phyloP scores from a whole-genome alignment of 78 protist genomes.

The Dictyostelium capitatum region DNA sequence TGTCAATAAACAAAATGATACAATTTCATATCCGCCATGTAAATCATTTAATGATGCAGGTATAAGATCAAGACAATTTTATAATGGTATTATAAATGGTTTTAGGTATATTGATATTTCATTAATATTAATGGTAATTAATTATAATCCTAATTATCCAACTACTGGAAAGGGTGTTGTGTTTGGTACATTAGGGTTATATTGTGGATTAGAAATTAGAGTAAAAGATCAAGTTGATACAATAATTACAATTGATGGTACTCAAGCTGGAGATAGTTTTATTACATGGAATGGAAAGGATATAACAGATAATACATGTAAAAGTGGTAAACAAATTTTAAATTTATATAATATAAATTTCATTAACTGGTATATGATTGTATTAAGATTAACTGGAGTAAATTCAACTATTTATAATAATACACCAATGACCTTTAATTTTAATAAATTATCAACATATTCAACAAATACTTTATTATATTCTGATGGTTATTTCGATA shows the following conservation, averaged over 20 bases:
- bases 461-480: too few relatives aligned
- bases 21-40: background rate
- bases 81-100: background rate
- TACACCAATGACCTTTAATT: too few relatives aligned
- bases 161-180: too few relatives aligned
- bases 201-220: background rate
- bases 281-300: background rate
- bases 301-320: background rate
- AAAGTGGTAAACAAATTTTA: background rate
- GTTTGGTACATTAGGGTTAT: background rate
- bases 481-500: too few relatives aligned
- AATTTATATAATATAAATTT: background rate
- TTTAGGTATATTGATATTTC: too few relatives aligned
- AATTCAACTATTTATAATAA: too few relatives aligned
- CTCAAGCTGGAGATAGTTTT: background rate
- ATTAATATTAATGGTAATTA: too few relatives aligned
- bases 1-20: background rate
- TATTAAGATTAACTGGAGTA: too few relatives aligned
- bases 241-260: background rate
- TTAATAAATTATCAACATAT: too few relatives aligned
- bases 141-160: too few relatives aligned
- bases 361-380: background rate
- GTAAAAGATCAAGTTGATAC: background rate
- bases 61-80: background rate
- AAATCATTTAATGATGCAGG: background rate